These are phyloP conservation scores for Suhomyces bolitotheri DNA, from an alignment of 1,139 yeast species.

Conservation along the genomic window DNA sequence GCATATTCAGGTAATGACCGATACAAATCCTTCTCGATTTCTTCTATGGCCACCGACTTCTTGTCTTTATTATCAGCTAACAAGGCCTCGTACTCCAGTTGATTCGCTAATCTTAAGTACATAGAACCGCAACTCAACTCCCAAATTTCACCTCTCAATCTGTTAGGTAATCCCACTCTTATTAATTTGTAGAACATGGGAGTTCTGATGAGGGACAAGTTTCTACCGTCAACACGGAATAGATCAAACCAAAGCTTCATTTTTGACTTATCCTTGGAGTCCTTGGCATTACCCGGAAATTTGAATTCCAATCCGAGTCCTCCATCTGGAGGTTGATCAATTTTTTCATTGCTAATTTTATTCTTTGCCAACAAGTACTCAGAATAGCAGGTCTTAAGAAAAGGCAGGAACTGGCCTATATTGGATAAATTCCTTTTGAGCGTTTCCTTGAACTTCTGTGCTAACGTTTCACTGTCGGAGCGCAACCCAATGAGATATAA, in stretches of 20 bases:
- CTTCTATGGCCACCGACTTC: constrained; percentile 84
- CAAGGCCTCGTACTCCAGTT: constrained; percentile 57
- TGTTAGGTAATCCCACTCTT: constrained; percentile 88
- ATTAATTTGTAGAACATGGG: constrained; percentile 79
- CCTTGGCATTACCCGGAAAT: constrained; percentile 86
- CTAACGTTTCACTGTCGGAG: constrained; percentile 79
- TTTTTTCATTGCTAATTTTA: constrained; percentile 44
- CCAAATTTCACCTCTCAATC: constrained; percentile 95
- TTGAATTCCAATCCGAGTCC: constrained; percentile 83
- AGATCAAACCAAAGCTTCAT: constrained; percentile 93
- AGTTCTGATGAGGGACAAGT: constrained; percentile 70
- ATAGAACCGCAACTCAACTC: constrained; percentile 88
- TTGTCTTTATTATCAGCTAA: constrained; percentile 62
- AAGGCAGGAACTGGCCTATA: constrained; percentile 62
- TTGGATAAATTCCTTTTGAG: constrained; percentile 64
- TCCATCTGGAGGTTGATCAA: constrained; percentile 65
- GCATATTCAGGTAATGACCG: constrained; percentile 94
- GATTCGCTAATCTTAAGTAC: constrained; percentile 65
- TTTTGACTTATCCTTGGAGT: constrained; percentile 77
- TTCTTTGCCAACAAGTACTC: constrained; percentile 76
- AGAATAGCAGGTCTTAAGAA: constrained; percentile 75
- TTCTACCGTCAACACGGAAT: constrained; percentile 80
- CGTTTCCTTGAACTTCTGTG: constrained; percentile 61
- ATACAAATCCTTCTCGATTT: constrained; percentile 92
- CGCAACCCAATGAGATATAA: constrained; percentile 78